Base-by-base conservation (phyloP, 306 rosid genomes). In the Glycine latifolia region DNA sequence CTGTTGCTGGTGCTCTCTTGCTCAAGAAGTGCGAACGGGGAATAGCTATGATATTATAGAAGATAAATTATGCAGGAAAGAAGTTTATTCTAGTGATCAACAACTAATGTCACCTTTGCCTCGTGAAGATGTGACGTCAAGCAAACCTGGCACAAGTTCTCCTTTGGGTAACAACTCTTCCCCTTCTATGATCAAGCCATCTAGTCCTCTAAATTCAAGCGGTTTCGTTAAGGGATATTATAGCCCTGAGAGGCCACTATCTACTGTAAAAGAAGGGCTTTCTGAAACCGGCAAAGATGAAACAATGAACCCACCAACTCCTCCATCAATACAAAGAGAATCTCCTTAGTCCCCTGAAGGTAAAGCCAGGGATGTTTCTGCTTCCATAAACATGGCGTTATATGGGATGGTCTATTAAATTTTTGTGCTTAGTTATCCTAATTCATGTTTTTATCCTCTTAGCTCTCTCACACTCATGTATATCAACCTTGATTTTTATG, bases 1-100 rank as follows among this genome's bases (percentile, higher is more conserved):
- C 88, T 96, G 98, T 79, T 88, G 93, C 79, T 95, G 98, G 97
- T 96, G 98, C 82, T 83, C 99, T 85, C 97, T 96, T 66, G 94
- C 99, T 79, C 98, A 95, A 84, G 98, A 95, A 82, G 90, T 81
- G 4, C 77, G 98, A 31, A 95, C 99, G 0, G 94, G 86, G 75
- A 87, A 96, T 87, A 81, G 85, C 35, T 93, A 92, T 70, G 87
- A 86, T 75, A 53, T 93, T 16, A 82, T 91, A 16, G 91, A 92
- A 75, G 92, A 92, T 15, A 91, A 87, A 46, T 80, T 96, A 41
- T 87, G 35, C 78, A 83, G 79, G 62, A 92, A 88, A 71, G 83
- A 71, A 68, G 26, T 13, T 0, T 80, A 60, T 15, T 61, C 26
- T 2, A 84, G 62, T 67, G 78, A 53, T 63, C 86, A 79, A 63